phyloP scores from a whole-genome alignment of 345 rosid genomes.

The Citrus inodora region DNA sequence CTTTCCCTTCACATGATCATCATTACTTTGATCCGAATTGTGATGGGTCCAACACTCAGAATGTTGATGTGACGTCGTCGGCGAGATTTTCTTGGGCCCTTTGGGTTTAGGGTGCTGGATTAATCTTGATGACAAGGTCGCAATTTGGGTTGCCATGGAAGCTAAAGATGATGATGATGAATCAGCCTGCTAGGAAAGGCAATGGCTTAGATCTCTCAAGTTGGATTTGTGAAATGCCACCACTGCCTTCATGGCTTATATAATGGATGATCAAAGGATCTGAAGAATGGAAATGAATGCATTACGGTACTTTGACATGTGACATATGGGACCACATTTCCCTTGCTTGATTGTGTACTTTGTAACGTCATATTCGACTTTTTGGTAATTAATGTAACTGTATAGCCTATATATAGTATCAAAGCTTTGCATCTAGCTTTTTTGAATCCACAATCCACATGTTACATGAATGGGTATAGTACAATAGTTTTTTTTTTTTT shows the following conservation, averaged over 20 bases:
- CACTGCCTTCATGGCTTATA: neutral
- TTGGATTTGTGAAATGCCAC: neutral
- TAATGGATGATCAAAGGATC: neutral
- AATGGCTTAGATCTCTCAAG: too few relatives aligned
- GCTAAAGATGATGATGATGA: neutral
- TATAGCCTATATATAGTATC: too few relatives aligned
- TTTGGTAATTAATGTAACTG: neutral
- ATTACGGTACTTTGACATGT: constrained; percentile 1
- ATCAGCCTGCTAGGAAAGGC: too few relatives aligned
- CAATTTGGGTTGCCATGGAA: constrained; percentile 12
- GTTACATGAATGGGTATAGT: too few relatives aligned
- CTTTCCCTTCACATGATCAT: neutral
- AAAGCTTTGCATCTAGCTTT: too few relatives aligned
- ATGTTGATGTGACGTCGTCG: neutral
- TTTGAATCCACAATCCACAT: too few relatives aligned
- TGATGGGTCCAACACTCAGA: too few relatives aligned
- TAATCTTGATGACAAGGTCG: neutral
- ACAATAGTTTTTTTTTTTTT: too few relatives aligned
- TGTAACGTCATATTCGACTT: neutral
- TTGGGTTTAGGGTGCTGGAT: neutral
- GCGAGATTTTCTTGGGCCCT: neutral
- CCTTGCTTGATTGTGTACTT: neutral
- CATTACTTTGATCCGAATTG: too few relatives aligned
- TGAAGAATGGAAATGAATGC: neutral
- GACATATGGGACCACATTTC: constrained; percentile 6